Percentiles rank a stretch among this genome's conserved stretches.
Evolutionary conservation across 2,329 filamentous ascomycete genomes (phyloP).

Genomic region (Daldinia sp.): DNA sequence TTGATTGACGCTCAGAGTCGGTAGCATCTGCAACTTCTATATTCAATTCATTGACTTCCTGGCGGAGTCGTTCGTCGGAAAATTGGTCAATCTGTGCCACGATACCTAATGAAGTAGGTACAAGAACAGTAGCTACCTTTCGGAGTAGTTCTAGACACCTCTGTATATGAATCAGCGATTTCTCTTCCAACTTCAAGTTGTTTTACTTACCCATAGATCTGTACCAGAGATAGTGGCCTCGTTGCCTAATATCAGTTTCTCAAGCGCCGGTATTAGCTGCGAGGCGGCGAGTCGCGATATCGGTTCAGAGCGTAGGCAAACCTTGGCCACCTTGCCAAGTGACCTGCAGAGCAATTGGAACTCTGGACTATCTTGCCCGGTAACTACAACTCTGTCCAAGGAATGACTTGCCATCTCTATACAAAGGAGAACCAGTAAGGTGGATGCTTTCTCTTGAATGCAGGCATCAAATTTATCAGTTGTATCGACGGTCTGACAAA

Average conservation of each 20-base stretch:
- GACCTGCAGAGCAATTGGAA: conserved; percentile 55
- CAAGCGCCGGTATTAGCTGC: conserved; percentile 58
- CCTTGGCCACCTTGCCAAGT: conserved; percentile 55
- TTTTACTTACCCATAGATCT: conserved; percentile 58
- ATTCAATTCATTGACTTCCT: conserved; percentile 42
- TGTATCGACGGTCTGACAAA: conserved; percentile 44
- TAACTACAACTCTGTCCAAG: conserved; percentile 47
- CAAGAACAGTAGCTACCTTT: conserved; percentile 41
- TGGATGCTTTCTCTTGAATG: conserved; percentile 54
- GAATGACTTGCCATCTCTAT: conserved; percentile 55
- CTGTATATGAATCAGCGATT: conserved; percentile 46
- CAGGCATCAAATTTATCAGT: conserved; percentile 27
- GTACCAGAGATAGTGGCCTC: conserved; percentile 51
- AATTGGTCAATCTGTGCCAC: conserved; percentile 46
- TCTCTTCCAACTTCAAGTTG: conserved; percentile 24
- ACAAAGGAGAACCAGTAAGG: conserved; percentile 58
- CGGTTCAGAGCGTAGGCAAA: conserved; percentile 49
- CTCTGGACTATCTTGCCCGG: conserved; percentile 48
- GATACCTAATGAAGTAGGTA: conserved; percentile 38
- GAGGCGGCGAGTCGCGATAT: conserved; percentile 58
- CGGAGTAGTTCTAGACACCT: conserved; percentile 50
- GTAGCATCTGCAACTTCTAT: conserved; percentile 24
- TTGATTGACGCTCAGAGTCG: conserved; percentile 45
- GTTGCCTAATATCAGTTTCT: conserved; percentile 53
- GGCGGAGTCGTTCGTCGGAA: conserved; percentile 44